Conservation (phyloP, 2,329 filamentous ascomycete genomes). For the Aspergillus puulaauensis region DNA sequence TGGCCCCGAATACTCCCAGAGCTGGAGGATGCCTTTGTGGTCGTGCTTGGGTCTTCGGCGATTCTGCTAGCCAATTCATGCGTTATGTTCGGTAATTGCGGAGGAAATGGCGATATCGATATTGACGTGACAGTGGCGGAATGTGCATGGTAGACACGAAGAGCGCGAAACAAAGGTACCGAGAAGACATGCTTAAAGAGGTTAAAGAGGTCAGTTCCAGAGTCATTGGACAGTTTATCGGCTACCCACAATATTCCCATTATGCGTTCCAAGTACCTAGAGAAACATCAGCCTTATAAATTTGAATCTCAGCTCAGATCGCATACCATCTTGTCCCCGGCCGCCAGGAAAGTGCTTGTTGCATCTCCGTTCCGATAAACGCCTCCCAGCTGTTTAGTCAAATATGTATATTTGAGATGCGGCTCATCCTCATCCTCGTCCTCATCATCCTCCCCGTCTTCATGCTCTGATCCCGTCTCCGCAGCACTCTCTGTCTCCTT, state of each 20-base stretch:
- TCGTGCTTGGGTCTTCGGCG: slow-evolving; percentile 27
- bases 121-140: slow-evolving; percentile 86
- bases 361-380: slow-evolving; percentile 95
- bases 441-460: slow-evolving; percentile 67
- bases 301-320: neutral
- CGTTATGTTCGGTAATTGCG: slow-evolving; percentile 51
- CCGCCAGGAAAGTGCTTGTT: slow-evolving; percentile 85
- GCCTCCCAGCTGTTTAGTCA: slow-evolving; percentile 75
- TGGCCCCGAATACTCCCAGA: slow-evolving; percentile 33
- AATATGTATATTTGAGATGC: slow-evolving; percentile 83
- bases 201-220: slow-evolving; percentile 38
- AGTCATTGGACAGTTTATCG: neutral
- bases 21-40: slow-evolving; percentile 26
- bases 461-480: slow-evolving; percentile 40
- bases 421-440: slow-evolving; percentile 93
- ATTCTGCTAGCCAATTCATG: slow-evolving; percentile 36
- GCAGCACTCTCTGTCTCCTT: slow-evolving; percentile 23
- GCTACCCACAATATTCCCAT: slow-evolving; percentile 82
- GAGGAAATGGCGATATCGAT: slow-evolving; percentile 84
- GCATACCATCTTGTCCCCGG: slow-evolving; percentile 92
- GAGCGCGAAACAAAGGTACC: slow-evolving; percentile 73
- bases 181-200: slow-evolving; percentile 73
- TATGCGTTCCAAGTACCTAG: slow-evolving; percentile 89
- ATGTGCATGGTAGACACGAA: slow-evolving; percentile 89
- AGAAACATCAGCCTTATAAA: slow-evolving; percentile 33